These are phyloP conservation scores for Cenchrus americanus DNA, from an alignment of 176 grass and related monocot genomes.

Conservation along the genomic window DNA sequence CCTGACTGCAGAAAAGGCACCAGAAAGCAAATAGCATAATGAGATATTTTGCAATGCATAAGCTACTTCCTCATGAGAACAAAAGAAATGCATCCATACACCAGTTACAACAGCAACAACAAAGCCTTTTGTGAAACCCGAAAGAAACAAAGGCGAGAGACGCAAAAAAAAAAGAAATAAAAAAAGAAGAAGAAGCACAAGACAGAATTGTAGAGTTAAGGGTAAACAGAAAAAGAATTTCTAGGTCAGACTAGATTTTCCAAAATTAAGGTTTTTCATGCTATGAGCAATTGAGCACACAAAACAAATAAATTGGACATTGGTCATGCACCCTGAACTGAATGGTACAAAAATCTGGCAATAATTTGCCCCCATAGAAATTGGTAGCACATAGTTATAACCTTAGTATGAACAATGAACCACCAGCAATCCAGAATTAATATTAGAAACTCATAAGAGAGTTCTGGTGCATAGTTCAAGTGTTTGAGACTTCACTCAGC, in stretches of 20 bases:
- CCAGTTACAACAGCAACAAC: not conserved
- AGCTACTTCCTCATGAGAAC: not conserved
- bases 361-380: not conserved
- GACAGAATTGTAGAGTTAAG: no score
- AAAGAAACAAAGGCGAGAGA: no score
- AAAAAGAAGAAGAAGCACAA: no score
- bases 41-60: slow-evolving; percentile 1
- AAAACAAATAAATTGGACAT: not conserved
- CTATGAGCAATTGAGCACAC: not conserved
- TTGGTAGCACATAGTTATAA: not conserved
- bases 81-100: slow-evolving; percentile 36
- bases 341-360: not conserved
- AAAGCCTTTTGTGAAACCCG: no score
- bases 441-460: not conserved
- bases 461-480: slow-evolving; percentile 4
- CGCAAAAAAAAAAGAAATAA: no score
- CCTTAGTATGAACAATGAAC: not conserved
- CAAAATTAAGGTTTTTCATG: not conserved
- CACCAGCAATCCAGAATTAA: not conserved
- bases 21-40: slow-evolving; percentile 28
- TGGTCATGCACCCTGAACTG: not conserved
- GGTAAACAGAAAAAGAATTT: no score
- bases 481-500: no score
- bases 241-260: not conserved
- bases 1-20: slow-evolving; percentile 65